Conservation (phyloP, 228 moss, liverwort and hornwort species). For the Sphagnum fallax region DNA sequence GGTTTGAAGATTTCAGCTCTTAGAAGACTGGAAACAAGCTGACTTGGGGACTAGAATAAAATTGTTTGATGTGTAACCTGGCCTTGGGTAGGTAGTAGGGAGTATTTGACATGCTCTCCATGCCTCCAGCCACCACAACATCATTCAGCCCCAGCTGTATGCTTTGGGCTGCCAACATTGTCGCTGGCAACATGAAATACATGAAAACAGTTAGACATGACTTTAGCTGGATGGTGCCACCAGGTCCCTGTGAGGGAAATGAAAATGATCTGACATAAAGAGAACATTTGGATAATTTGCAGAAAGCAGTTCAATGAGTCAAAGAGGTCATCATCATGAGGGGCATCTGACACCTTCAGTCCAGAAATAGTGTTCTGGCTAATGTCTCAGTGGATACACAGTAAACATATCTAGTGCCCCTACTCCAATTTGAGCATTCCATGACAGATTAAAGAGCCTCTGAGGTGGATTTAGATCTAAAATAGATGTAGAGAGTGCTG, state of each 20-base stretch:
- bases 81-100: slow-evolving; percentile 97
- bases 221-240: background rate
- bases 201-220: background rate
- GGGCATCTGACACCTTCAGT: background rate
- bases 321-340: background rate
- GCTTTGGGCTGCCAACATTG: slow-evolving; percentile 87
- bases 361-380: background rate
- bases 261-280: too few relatives aligned
- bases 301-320: background rate
- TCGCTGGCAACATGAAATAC: slow-evolving; percentile 30
- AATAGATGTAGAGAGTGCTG: too few relatives aligned
- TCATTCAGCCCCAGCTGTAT: slow-evolving; percentile 88
- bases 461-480: too few relatives aligned
- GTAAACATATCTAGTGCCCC: too few relatives aligned
- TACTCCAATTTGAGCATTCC: too few relatives aligned
- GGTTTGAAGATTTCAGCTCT: background rate
- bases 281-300: too few relatives aligned
- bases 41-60: background rate
- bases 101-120: slow-evolving; percentile 98
- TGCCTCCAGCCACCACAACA: slow-evolving; percentile 87
- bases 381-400: background rate
- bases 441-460: too few relatives aligned
- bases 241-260: background rate
- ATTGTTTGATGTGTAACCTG: slow-evolving; percentile 24
- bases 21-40: background rate